Evolutionary conservation across 306 rosid genomes (phyloP).

Genomic region (Vigna reflexopilosa): DNA sequence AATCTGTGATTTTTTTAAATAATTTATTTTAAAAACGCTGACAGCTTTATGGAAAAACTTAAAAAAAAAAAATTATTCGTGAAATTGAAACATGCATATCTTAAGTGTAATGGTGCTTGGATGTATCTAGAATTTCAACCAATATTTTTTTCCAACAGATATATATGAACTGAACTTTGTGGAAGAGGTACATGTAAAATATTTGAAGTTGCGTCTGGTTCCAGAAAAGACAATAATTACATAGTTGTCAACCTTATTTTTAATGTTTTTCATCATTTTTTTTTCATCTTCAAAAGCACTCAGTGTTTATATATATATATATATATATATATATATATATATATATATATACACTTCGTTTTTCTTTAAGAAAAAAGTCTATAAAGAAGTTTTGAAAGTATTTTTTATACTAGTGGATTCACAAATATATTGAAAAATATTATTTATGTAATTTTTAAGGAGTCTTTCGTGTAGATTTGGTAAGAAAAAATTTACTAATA

Average conservation of each 20-base stretch:
- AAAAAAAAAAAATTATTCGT: not conserved
- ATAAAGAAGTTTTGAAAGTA: no score
- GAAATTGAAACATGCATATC: not conserved
- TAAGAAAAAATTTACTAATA: no score
- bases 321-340: no score
- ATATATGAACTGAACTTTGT: not conserved
- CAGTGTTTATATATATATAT: no score
- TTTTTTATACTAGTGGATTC: no score
- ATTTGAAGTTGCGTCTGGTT: not conserved
- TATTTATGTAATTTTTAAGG: no score
- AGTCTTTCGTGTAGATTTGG: no score
- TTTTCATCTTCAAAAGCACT: not conserved
- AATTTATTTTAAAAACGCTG: not conserved
- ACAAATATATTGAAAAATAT: no score
- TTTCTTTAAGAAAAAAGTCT: no score
- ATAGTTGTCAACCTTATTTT: not conserved
- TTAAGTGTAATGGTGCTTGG: not conserved
- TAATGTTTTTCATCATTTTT: not conserved
- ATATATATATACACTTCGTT: no score
- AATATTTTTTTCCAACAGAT: slow-evolving; percentile 1
- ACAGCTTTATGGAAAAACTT: not conserved
- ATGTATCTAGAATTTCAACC: not conserved
- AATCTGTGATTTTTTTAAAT: not conserved
- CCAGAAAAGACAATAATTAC: not conserved
- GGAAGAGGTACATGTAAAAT: not conserved